These are phyloP conservation scores for Chalciporus piperatus DNA, from an alignment of 768 basidiomycete genomes.

Conservation along the genomic window DNA sequence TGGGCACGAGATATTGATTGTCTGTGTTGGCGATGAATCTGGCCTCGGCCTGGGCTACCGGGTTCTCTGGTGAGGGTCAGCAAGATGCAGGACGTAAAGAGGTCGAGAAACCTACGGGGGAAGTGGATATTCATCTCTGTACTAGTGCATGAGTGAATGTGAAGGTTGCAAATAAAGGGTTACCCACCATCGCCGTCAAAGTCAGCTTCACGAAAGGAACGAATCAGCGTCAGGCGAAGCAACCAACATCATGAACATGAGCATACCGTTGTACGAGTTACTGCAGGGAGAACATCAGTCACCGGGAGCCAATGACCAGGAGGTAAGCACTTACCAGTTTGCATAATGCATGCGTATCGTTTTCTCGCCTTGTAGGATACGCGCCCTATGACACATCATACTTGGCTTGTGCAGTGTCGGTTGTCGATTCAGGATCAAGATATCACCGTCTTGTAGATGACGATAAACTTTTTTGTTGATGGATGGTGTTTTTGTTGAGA, in stretches of 20 bases:
- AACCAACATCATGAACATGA: slow-evolving; percentile 27
- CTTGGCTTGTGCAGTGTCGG: slow-evolving; percentile 98
- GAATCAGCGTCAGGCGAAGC: slow-evolving; percentile 5
- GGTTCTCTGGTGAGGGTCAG: slow-evolving; percentile 62
- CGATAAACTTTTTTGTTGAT: slow-evolving; percentile 98
- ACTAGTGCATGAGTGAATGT: slow-evolving; percentile 6
- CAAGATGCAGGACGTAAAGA: background rate
- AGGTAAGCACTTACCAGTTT: slow-evolving; percentile 70
- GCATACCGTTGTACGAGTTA: slow-evolving; percentile 93
- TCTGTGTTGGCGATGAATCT: slow-evolving; percentile 95
- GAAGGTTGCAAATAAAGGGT: background rate
- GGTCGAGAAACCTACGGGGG: slow-evolving; percentile 63
- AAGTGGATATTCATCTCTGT: slow-evolving; percentile 99
- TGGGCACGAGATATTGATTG: slow-evolving; percentile 98
- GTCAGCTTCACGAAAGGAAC: slow-evolving; percentile 52
- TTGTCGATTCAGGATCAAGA: slow-evolving; percentile 94
- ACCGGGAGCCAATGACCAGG: background rate
- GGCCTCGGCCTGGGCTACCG: slow-evolving; percentile 92
- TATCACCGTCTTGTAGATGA: slow-evolving; percentile 92
- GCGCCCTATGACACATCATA: slow-evolving; percentile 98
- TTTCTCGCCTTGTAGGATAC: slow-evolving; percentile 91
- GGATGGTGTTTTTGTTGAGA: slow-evolving; percentile 73
- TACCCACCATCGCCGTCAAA: slow-evolving; percentile 86
- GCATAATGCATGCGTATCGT: slow-evolving; percentile 99
- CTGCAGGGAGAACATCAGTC: slow-evolving; percentile 40